phyloP scores from a whole-genome alignment of 2,329 filamentous ascomycete genomes.

The Apiospora marii region DNA sequence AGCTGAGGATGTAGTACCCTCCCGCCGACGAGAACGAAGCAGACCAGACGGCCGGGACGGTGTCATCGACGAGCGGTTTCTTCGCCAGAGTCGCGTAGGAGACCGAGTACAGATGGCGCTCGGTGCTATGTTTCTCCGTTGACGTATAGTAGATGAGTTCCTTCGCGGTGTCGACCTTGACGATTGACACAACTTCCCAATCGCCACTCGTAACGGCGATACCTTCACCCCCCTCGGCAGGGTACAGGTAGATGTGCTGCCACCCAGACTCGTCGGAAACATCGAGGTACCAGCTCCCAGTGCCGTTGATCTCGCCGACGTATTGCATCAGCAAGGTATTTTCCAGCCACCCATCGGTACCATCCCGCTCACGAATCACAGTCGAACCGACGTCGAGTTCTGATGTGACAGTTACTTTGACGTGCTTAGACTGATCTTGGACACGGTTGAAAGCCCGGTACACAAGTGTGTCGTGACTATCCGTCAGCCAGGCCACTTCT shows the following conservation, averaged over 20 bases:
- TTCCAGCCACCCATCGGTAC: constrained; percentile 68
- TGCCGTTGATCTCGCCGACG: constrained; percentile 54
- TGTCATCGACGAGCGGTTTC: constrained; percentile 68
- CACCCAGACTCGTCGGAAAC: constrained; percentile 71
- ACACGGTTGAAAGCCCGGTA: constrained; percentile 74
- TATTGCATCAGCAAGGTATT: constrained; percentile 64
- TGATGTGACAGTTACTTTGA: constrained; percentile 61
- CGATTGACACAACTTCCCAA: constrained; percentile 69
- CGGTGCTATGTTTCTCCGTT: constrained; percentile 70
- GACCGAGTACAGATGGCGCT: constrained; percentile 73
- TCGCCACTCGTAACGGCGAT: constrained; percentile 68
- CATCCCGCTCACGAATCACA: constrained; percentile 64
- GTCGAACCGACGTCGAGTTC: constrained; percentile 49
- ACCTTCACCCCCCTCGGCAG: constrained; percentile 61
- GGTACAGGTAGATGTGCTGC: constrained; percentile 71
- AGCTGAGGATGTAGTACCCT: constrained; percentile 71
- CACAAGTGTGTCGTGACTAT: constrained; percentile 65
- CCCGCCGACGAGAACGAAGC: constrained; percentile 70
- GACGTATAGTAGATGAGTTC: constrained; percentile 70
- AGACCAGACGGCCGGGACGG: constrained; percentile 64
- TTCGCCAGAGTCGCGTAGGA: constrained; percentile 62
- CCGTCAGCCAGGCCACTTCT: constrained; percentile 73
- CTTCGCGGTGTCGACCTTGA: constrained; percentile 64
- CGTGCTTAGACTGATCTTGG: constrained; percentile 69
- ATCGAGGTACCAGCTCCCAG: constrained; percentile 67